Percentiles rank a stretch among this genome's conserved stretches.
phyloP scores from a whole-genome alignment of 768 basidiomycete species.

The Termitomyces sp. region DNA sequence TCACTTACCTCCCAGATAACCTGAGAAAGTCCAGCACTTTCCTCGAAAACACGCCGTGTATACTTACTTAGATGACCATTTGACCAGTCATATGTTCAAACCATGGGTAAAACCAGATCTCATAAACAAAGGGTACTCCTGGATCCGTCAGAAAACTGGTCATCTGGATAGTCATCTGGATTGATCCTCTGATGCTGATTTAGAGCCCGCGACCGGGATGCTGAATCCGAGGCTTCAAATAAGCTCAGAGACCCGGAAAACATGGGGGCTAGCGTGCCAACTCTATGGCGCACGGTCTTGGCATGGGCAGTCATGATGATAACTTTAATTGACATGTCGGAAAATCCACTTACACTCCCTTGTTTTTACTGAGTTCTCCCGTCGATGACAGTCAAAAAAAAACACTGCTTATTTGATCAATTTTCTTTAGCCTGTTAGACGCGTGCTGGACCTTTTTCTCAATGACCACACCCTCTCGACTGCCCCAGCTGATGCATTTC shows the following conservation, averaged over 20 bases:
- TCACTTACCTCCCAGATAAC: neutral
- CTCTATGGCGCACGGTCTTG: neutral
- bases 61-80: neutral
- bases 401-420: too few relatives aligned
- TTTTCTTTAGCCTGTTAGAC: too few relatives aligned
- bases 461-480: neutral
- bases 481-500: neutral
- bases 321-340: neutral
- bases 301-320: neutral
- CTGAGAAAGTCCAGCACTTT: neutral
- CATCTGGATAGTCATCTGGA: too few relatives aligned
- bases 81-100: neutral
- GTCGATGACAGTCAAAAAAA: neutral
- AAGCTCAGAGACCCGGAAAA: neutral
- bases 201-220: neutral
- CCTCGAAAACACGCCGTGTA: neutral
- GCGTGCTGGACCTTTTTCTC: too few relatives aligned
- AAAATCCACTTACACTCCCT: neutral
- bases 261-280: neutral
- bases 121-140: neutral
- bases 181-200: neutral
- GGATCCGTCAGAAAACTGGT: neutral
- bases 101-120: neutral
- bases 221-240: neutral
- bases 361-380: neutral